Evolutionary conservation across 1,284 basidiomycete species (phyloP).

Genomic region (Phaffia rhodozyma): DNA sequence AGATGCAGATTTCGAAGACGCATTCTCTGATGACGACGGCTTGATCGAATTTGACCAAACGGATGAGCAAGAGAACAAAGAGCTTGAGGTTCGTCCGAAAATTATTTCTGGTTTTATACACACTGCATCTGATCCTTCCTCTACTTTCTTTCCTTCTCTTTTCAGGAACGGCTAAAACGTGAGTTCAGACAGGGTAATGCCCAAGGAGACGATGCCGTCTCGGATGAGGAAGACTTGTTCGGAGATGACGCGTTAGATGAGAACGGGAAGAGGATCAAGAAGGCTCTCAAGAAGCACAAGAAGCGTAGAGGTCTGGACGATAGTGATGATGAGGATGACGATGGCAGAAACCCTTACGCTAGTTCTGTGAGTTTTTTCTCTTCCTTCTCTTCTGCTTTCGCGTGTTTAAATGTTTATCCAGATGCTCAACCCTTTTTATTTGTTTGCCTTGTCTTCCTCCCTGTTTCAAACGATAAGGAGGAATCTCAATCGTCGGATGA

Average conservation of each 20-base stretch:
- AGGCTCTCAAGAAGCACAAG: slow-evolving; percentile 58
- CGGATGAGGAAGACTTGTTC: slow-evolving; percentile 36
- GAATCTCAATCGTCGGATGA: slow-evolving; percentile 16
- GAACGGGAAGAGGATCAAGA: slow-evolving; percentile 62
- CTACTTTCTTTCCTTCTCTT: background rate
- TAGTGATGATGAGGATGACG: slow-evolving; percentile 51
- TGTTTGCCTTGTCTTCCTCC: slow-evolving; percentile 16
- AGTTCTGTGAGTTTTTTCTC: slow-evolving; percentile 46
- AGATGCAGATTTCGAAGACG: slow-evolving; percentile 69
- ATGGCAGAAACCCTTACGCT: slow-evolving; percentile 55
- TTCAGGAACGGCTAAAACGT: slow-evolving; percentile 66
- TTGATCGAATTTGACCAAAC: slow-evolving; percentile 53
- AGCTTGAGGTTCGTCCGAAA: slow-evolving; percentile 52
- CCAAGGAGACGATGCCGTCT: slow-evolving; percentile 58
- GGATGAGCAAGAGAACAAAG: slow-evolving; percentile 72
- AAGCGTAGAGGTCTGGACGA: slow-evolving; percentile 57
- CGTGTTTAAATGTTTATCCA: background rate
- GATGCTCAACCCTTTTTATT: background rate
- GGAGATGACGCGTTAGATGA: slow-evolving; percentile 45
- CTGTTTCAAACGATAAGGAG: slow-evolving; percentile 14
- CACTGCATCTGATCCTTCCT: background rate
- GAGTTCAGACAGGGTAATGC: slow-evolving; percentile 61
- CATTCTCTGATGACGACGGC: slow-evolving; percentile 78
- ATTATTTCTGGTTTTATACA: background rate
- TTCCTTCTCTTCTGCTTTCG: background rate